Conservation (phyloP, 176 grass and related monocot species). For the Musa beccarii region DNA sequence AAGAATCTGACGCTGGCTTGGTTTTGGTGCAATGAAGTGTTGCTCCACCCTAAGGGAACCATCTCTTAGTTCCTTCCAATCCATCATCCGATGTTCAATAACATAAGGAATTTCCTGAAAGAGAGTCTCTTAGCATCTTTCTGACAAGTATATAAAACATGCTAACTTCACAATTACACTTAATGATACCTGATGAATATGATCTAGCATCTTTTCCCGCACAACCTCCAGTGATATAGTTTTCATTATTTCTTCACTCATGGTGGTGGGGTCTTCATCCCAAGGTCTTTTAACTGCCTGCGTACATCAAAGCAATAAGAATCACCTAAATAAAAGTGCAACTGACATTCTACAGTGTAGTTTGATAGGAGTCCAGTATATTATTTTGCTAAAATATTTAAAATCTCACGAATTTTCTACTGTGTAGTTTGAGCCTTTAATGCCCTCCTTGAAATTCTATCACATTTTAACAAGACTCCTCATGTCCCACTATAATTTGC, state of each 20-base stretch:
- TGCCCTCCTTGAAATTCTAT: too few species aligned
- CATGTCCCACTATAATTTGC: too few species aligned
- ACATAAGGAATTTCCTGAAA: constrained; percentile 93
- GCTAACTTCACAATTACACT: constrained; percentile 7
- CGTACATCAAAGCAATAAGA: constrained; percentile 9
- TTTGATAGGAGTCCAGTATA: background rate
- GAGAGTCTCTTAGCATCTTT: constrained; percentile 14
- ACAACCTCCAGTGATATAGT: constrained; percentile 86
- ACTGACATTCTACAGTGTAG: background rate
- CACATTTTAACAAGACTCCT: too few species aligned
- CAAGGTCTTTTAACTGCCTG: constrained; percentile 91
- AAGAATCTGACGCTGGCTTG: constrained; percentile 91
- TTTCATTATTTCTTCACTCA: constrained; percentile 98
- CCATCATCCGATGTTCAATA: constrained; percentile 89
- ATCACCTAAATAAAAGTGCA: background rate
- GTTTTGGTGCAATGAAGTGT: constrained; percentile 85
- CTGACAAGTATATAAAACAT: constrained; percentile 17
- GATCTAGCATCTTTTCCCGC: constrained; percentile 84
- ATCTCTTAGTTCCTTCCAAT: constrained; percentile 88
- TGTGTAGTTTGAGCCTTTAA: too few species aligned
- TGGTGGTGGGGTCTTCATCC: constrained; percentile 74
- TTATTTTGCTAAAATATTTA: background rate
- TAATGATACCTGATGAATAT: constrained; percentile 81
- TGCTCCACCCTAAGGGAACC: constrained; percentile 96
- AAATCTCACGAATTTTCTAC: too few species aligned